Percentiles rank a stretch among this genome's conserved stretches.
These are phyloP conservation scores for Clohesyomyces aquaticus DNA, from an alignment of 495 filamentous ascomycete species.

Conservation along the genomic window DNA sequence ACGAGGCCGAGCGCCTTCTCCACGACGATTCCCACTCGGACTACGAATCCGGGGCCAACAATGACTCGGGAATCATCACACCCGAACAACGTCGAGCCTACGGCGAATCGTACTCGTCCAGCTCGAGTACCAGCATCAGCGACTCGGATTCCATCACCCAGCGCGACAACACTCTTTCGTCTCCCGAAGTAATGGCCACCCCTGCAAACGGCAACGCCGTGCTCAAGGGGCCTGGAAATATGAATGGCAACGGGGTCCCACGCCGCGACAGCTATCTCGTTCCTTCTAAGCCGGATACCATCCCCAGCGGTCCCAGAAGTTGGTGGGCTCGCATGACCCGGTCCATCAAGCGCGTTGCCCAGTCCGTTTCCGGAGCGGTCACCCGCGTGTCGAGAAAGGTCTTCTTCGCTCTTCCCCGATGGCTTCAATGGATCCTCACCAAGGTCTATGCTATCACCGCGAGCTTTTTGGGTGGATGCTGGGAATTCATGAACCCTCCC, in stretches of 20 bases:
- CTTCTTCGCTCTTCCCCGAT: slow-evolving; percentile 59
- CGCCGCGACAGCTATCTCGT: slow-evolving; percentile 3
- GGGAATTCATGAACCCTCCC: slow-evolving; percentile 97
- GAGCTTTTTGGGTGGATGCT: slow-evolving; percentile 67
- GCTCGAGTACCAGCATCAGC: slow-evolving; percentile 14
- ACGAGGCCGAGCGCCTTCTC: slow-evolving; percentile 44
- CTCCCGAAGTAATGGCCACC: slow-evolving; percentile 50
- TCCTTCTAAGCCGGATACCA: slow-evolving; percentile 22
- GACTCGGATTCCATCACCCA: slow-evolving; percentile 41
- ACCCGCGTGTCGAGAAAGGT: slow-evolving; percentile 26
- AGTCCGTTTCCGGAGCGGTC: slow-evolving; percentile 20
- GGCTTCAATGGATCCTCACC: slow-evolving; percentile 59
- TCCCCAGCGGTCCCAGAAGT: slow-evolving; percentile 35
- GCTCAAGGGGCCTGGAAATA: slow-evolving; percentile 39
- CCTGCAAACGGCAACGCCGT: slow-evolving; percentile 49
- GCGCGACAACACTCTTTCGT: slow-evolving; percentile 36
- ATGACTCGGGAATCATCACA: slow-evolving; percentile 39
- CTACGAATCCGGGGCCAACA: slow-evolving; percentile 35
- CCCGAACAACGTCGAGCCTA: slow-evolving; percentile 29
- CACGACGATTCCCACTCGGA: slow-evolving; percentile 41
- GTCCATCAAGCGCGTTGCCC: background rate
- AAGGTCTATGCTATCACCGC: slow-evolving; percentile 48
- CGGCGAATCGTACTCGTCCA: slow-evolving; percentile 28
- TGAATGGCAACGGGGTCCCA: slow-evolving; percentile 21
- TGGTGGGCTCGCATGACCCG: slow-evolving; percentile 25